A percentile compares a stretch with the other conserved stretches of the same genome.
Evolutionary conservation across 768 basidiomycete genomes (phyloP).

Genomic region (Candolleomyces eurysporus): DNA sequence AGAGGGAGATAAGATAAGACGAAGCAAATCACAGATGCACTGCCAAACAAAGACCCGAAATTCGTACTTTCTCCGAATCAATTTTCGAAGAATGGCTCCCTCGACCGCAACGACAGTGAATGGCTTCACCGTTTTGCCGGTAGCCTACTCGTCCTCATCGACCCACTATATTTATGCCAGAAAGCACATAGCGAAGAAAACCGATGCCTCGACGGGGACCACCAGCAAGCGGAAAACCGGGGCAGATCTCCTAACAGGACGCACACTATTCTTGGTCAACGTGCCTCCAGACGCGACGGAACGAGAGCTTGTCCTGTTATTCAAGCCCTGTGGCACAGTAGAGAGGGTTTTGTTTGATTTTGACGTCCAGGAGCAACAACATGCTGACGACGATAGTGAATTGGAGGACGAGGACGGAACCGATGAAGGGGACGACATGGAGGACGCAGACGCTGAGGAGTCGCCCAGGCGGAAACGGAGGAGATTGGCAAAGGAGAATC

Average conservation of each 20-base stretch:
- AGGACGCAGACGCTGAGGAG: neutral
- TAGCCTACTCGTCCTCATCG: constrained; percentile 39
- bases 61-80: neutral
- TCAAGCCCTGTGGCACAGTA: constrained; percentile 49
- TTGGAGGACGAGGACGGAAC: constrained; percentile 26
- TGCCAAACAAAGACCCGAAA: no score
- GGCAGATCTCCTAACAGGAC: constrained; percentile 45
- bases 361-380: constrained; percentile 5
- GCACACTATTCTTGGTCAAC: constrained; percentile 88
- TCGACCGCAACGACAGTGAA: constrained; percentile 20
- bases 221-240: neutral
- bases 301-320: constrained; percentile 73
- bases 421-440: constrained; percentile 31
- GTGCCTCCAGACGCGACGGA: constrained; percentile 87
- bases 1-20: no score
- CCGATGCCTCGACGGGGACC: constrained; percentile 14
- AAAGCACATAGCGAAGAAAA: constrained; percentile 53
- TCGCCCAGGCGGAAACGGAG: constrained; percentile 30
- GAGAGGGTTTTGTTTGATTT: constrained; percentile 11
- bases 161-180: constrained; percentile 80
- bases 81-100: constrained; percentile 3
- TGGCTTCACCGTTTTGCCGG: constrained; percentile 50
- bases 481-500: constrained; percentile 34
- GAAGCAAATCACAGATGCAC: neutral
- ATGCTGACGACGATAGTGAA: constrained; percentile 3